Evolutionary conservation across 306 rosid genomes (phyloP).

Genomic region (Cucumis sativus): Cucumber_9930_V3 NC_026657.2:7672501-7673000

Average conservation of each 20-base stretch:
- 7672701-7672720: slow-evolving; percentile 56
- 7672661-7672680: slow-evolving; percentile 28
- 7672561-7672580: neutral
- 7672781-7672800: neutral
- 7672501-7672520: slow-evolving; percentile 68
- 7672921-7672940: slow-evolving; percentile 48
- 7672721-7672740: slow-evolving; percentile 73
- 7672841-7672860: slow-evolving; percentile 68
- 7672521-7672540: neutral
- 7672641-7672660: slow-evolving; percentile 25
- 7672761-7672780: neutral
- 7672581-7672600: slow-evolving; percentile 28
- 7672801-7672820: slow-evolving; percentile 10
- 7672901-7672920: slow-evolving; percentile 67
- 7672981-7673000: slow-evolving; percentile 58
- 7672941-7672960: slow-evolving; percentile 11
- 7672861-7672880: slow-evolving; percentile 37
- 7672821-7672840: slow-evolving; percentile 72
- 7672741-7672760: slow-evolving; percentile 32
- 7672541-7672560: neutral
- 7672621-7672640: slow-evolving; percentile 30
- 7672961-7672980: slow-evolving; percentile 71
- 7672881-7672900: slow-evolving; percentile 78
- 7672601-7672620: slow-evolving; percentile 42
- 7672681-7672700: slow-evolving; percentile 38